Percentiles rank a stretch among this genome's conserved stretches.
These are phyloP conservation scores for Malus hybrid DNA, from an alignment of 331 rosid species.

Conservation along the genomic window DNA sequence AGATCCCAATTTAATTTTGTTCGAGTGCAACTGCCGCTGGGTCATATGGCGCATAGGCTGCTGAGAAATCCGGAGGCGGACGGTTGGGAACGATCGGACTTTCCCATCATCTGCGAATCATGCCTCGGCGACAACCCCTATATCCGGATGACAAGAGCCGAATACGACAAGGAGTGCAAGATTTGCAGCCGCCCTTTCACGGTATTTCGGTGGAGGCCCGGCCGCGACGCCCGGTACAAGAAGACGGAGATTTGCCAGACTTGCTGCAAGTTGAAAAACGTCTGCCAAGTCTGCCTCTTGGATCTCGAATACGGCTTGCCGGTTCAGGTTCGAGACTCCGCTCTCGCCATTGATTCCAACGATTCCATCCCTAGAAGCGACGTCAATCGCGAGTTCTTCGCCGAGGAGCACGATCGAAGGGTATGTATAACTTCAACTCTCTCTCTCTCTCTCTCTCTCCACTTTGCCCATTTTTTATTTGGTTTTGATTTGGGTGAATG, in stretches of 20 bases:
- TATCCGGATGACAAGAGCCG: slow-evolving; percentile 84
- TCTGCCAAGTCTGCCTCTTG: slow-evolving; percentile 90
- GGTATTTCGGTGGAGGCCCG: slow-evolving; percentile 96
- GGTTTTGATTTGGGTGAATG: neutral
- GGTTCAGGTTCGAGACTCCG: slow-evolving; percentile 89
- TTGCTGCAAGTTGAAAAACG: slow-evolving; percentile 84
- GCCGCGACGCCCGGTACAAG: slow-evolving; percentile 87
- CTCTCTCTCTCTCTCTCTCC: neutral
- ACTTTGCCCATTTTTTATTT: neutral
- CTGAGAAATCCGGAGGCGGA: slow-evolving; percentile 81
- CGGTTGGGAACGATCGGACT: slow-evolving; percentile 96
- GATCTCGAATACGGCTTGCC: slow-evolving; percentile 94
- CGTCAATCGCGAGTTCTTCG: slow-evolving; percentile 89
- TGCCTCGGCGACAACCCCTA: slow-evolving; percentile 93
- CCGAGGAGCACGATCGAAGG: slow-evolving; percentile 97
- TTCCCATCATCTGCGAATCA: slow-evolving; percentile 94
- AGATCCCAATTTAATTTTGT: too few relatives aligned
- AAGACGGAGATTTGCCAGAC: slow-evolving; percentile 95
- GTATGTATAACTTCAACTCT: slow-evolving; percentile 16
- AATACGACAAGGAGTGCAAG: slow-evolving; percentile 94
- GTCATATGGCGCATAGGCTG: slow-evolving; percentile 70
- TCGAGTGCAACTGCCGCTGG: neutral
- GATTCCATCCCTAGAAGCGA: slow-evolving; percentile 92
- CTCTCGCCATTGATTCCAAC: slow-evolving; percentile 63
- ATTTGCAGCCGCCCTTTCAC: slow-evolving; percentile 90